These are phyloP conservation scores for Globisporangium viniferum DNA, from an alignment of 352 stramenopile species.

Conservation along the genomic window DNA sequence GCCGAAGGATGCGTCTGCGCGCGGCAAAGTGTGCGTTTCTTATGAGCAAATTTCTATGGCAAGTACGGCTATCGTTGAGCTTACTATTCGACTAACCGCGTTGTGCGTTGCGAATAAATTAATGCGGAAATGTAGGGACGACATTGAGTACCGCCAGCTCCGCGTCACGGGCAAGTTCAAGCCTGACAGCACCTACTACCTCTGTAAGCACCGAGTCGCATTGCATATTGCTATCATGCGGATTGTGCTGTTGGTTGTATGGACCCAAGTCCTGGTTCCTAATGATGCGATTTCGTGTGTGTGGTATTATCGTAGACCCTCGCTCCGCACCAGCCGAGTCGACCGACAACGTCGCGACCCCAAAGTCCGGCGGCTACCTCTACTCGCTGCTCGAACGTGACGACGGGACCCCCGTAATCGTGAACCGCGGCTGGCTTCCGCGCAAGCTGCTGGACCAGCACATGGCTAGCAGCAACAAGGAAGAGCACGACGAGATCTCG, in stretches of 20 bases:
- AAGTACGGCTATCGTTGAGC: background rate
- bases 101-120: background rate
- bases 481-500: constrained; percentile 46
- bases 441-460: constrained; percentile 72
- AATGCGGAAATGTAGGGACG: constrained; percentile 34
- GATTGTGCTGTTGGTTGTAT: background rate
- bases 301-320: constrained; percentile 39
- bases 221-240: background rate
- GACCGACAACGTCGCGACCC: constrained; percentile 70
- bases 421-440: constrained; percentile 83
- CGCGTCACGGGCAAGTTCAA: constrained; percentile 65
- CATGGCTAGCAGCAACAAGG: constrained; percentile 54
- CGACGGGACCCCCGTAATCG: constrained; percentile 76
- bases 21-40: constrained; percentile 43
- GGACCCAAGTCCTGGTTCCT: background rate
- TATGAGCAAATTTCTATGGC: background rate
- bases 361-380: constrained; percentile 83
- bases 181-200: constrained; percentile 70
- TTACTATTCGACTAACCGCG: background rate
- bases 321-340: constrained; percentile 76
- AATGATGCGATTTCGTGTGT: background rate
- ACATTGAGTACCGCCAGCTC: constrained; percentile 81
- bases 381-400: constrained; percentile 78
- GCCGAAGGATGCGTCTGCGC: constrained; percentile 51
- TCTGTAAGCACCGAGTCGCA: constrained; percentile 41